These are phyloP conservation scores for Begonia masoniana DNA, from an alignment of 306 rosid genomes.

Conservation along the genomic window DNA sequence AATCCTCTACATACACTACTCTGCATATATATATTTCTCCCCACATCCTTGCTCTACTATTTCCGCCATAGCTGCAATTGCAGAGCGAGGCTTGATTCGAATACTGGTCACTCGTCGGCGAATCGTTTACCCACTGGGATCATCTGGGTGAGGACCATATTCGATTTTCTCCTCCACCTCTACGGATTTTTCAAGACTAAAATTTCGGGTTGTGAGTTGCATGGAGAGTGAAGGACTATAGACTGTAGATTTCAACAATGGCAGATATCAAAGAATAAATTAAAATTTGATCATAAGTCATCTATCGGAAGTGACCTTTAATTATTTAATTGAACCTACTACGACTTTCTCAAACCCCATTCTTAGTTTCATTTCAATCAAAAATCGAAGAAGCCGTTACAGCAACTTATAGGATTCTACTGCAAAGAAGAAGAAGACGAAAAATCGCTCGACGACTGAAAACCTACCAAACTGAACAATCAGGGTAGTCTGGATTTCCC, in stretches of 20 bases:
- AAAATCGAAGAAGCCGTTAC: no score
- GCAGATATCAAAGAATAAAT: conserved; percentile 19
- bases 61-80: conserved; percentile 64
- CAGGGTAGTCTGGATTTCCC: no score
- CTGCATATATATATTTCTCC: conserved; percentile 60
- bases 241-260: background rate
- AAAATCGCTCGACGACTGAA: no score
- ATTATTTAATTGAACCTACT: no score
- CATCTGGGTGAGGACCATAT: background rate
- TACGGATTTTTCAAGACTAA: background rate
- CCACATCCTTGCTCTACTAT: conserved; percentile 73
- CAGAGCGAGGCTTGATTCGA: conserved; percentile 57
- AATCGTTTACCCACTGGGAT: conserved; percentile 31
- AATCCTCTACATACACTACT: conserved; percentile 78
- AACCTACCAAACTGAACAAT: no score
- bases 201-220: background rate
- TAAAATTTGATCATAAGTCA: conserved; percentile 11
- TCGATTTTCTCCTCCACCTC: background rate
- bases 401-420: no score
- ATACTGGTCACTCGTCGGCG: conserved; percentile 63
- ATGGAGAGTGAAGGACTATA: background rate
- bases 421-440: no score
- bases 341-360: no score
- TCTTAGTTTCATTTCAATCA: no score
- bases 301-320: no score